These are phyloP conservation scores for Chaetothyriales sp. DNA, from an alignment of 2,329 filamentous ascomycete genomes.

Conservation along the genomic window DNA sequence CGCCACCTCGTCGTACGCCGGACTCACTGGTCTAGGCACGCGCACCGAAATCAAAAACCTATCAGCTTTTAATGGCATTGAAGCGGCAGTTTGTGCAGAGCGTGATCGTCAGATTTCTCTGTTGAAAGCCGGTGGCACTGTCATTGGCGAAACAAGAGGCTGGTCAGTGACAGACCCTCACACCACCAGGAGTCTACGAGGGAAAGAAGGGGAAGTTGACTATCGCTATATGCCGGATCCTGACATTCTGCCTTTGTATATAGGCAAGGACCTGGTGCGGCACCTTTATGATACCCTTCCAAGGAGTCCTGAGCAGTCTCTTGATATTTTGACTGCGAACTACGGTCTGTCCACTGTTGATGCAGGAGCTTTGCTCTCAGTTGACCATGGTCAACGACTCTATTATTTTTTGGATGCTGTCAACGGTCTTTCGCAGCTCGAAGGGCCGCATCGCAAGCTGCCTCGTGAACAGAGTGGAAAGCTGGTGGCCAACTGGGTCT, in stretches of 20 bases:
- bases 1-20: conserved; percentile 36
- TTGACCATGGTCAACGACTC: conserved; percentile 64
- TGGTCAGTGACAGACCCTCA: conserved; percentile 69
- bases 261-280: conserved; percentile 53
- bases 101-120: conserved; percentile 73
- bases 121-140: conserved; percentile 55
- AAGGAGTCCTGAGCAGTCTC: conserved; percentile 53
- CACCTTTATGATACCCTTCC: conserved; percentile 51
- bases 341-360: conserved; percentile 68
- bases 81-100: conserved; percentile 86
- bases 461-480: conserved; percentile 29
- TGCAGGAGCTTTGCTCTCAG: conserved; percentile 58
- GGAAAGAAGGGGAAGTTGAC: conserved; percentile 93
- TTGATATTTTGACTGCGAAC: conserved; percentile 44
- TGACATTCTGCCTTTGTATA: conserved; percentile 65
- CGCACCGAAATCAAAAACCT: conserved; percentile 96
- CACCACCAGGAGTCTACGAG: conserved; percentile 65
- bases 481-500: conserved; percentile 50
- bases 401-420: conserved; percentile 54
- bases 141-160: conserved; percentile 78
- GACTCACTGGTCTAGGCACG: conserved; percentile 55
- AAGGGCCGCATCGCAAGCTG: conserved; percentile 13
- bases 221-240: conserved; percentile 98
- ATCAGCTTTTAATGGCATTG: conserved; percentile 84
- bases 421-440: conserved; percentile 20